Evolutionary conservation across 495 filamentous ascomycete species (phyloP).

Genomic region (Filosporella fistucella): DNA sequence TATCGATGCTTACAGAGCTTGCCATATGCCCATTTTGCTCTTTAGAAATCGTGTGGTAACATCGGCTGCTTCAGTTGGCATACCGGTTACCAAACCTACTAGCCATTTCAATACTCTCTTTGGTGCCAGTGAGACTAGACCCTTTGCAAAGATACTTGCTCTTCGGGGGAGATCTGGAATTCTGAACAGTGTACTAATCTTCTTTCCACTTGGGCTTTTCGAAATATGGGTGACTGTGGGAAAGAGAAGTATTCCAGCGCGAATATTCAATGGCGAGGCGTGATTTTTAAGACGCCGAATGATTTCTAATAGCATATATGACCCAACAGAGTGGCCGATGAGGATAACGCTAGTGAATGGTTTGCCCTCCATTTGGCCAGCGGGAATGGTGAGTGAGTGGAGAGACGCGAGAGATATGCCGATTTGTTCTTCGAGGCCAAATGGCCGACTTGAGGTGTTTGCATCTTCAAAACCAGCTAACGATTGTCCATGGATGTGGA

Average conservation of each 20-base stretch:
- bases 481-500: conserved; percentile 64
- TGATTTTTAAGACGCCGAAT: conserved; percentile 45
- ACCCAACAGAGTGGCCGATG: conserved; percentile 79
- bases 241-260: conserved; percentile 66
- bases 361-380: conserved; percentile 3
- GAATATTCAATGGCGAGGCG: conserved; percentile 26
- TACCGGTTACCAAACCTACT: conserved; percentile 37
- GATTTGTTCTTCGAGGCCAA: conserved; percentile 58
- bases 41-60: conserved; percentile 60
- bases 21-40: conserved; percentile 59
- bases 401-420: conserved; percentile 21
- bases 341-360: conserved; percentile 59
- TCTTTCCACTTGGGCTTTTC: conserved; percentile 54
- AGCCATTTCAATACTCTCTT: conserved; percentile 7
- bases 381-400: conserved; percentile 4
- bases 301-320: conserved; percentile 73
- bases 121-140: conserved; percentile 32
- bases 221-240: conserved; percentile 76
- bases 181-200: conserved; percentile 45
- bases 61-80: conserved; percentile 51
- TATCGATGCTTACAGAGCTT: conserved; percentile 58
- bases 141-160: conserved; percentile 45
- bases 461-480: conserved; percentile 67
- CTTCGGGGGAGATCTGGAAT: conserved; percentile 51
- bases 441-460: conserved; percentile 19